A percentile compares a stretch with the other conserved stretches of the same genome.
Evolutionary conservation across 2,329 filamentous ascomycete species (phyloP).

Genomic region (Diaporthe sp.): DNA sequence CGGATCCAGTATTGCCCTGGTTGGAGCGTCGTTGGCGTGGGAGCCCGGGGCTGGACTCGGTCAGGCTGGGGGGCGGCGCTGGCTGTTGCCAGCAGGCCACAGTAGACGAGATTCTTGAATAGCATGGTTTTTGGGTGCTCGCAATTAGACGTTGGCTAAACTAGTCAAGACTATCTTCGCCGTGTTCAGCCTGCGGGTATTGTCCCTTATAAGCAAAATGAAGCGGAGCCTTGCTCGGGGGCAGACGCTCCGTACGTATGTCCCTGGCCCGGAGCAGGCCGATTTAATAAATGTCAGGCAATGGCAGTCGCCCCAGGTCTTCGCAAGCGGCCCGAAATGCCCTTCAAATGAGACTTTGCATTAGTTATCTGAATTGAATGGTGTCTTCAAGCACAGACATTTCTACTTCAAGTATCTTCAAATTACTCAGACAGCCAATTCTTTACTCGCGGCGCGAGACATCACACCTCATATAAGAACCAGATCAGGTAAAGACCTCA

Average conservation of each 20-base stretch:
- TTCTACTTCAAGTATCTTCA: neutral
- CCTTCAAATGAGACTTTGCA: neutral
- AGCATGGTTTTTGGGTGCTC: neutral
- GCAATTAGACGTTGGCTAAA: neutral
- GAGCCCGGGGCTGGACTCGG: slow-evolving; percentile 9
- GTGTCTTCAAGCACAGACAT: neutral
- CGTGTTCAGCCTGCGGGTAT: neutral
- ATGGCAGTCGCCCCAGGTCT: neutral
- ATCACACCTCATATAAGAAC: neutral
- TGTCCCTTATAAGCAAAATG: neutral
- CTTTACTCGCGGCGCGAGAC: neutral
- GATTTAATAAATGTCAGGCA: slow-evolving; percentile 3
- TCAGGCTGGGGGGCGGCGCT: slow-evolving; percentile 15
- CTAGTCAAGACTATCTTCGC: neutral
- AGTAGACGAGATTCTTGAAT: neutral
- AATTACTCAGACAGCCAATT: neutral
- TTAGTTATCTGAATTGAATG: neutral
- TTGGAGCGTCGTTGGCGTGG: slow-evolving; percentile 57
- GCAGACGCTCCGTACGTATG: neutral
- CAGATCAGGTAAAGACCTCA: too few species aligned
- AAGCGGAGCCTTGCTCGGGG: neutral
- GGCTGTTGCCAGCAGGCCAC: slow-evolving; percentile 7
- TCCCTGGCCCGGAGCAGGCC: neutral
- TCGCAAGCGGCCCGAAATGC: neutral
- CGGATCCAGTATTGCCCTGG: slow-evolving; percentile 69